A percentile compares a stretch with the other conserved stretches of the same genome.
phyloP scores from a whole-genome alignment of 108 stramenopile species.

The Nitzschia sp. region DNA sequence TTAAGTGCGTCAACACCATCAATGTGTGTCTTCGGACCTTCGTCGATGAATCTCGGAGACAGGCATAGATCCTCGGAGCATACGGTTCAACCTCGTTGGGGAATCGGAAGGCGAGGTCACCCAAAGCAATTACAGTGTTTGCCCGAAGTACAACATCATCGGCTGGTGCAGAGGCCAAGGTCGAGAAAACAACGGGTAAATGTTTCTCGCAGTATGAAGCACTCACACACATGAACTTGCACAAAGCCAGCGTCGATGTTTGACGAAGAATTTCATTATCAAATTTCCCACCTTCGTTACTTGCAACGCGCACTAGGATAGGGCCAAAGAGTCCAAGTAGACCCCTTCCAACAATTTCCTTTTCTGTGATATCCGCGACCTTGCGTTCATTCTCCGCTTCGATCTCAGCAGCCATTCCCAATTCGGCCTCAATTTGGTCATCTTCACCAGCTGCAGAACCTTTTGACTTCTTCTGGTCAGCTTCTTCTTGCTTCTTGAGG shows the following conservation, averaged over 20 bases:
- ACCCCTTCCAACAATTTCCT: slow-evolving; percentile 87
- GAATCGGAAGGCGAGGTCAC: slow-evolving; percentile 96
- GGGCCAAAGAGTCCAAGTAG: slow-evolving; percentile 84
- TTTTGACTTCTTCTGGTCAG: slow-evolving; percentile 53
- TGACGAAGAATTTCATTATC: slow-evolving; percentile 69
- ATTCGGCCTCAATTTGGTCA: slow-evolving; percentile 86
- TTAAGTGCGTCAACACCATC: slow-evolving; percentile 95
- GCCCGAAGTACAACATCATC: slow-evolving; percentile 83
- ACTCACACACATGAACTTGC: slow-evolving; percentile 94
- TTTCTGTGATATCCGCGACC: slow-evolving; percentile 84
- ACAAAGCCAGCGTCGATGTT: slow-evolving; percentile 83
- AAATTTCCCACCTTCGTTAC: slow-evolving; percentile 73
- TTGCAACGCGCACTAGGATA: slow-evolving; percentile 81
- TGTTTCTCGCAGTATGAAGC: slow-evolving; percentile 87
- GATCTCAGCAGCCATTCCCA: slow-evolving; percentile 76
- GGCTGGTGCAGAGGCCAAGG: slow-evolving; percentile 72
- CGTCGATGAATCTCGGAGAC: slow-evolving; percentile 87
- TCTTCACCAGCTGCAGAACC: slow-evolving; percentile 12
- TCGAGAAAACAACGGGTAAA: slow-evolving; percentile 90
- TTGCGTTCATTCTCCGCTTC: slow-evolving; percentile 84
- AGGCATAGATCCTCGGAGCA: slow-evolving; percentile 89
- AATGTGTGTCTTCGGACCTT: slow-evolving; percentile 92
- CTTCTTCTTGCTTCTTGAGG: slow-evolving; percentile 79
- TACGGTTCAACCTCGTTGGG: slow-evolving; percentile 98
- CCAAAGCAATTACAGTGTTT: slow-evolving; percentile 93